A percentile compares a stretch with the other conserved stretches of the same genome.
phyloP scores from a whole-genome alignment of 805 yeast species.

The Jamesozyma jinghongensis region DNA sequence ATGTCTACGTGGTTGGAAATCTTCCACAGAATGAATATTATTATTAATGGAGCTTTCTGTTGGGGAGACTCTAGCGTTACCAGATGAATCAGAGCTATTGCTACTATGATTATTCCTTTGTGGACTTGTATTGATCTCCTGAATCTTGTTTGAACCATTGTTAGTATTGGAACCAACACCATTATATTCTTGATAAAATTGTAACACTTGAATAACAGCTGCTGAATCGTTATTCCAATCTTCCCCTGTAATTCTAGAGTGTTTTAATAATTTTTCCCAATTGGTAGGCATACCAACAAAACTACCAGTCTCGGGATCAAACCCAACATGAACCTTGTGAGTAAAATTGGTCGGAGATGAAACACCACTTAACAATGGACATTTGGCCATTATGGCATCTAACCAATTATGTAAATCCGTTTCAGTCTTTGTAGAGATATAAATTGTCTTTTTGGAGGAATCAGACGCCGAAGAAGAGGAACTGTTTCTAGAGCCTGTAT shows the following conservation, averaged over 20 bases:
- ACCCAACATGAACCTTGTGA: constrained; percentile 85
- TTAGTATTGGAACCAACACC: constrained; percentile 13
- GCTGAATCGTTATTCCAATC: constrained; percentile 93
- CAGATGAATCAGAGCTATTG: too few relatives aligned
- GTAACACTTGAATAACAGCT: constrained; percentile 87
- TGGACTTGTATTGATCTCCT: not conserved
- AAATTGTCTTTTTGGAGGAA: constrained; percentile 47
- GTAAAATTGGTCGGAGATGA: constrained; percentile 92
- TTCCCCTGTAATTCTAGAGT: constrained; percentile 81
- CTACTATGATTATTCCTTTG: too few relatives aligned
- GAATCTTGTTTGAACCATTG: constrained; percentile 1
- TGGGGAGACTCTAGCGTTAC: too few relatives aligned
- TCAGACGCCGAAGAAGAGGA: constrained; percentile 11
- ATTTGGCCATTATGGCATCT: constrained; percentile 73
- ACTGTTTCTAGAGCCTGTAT: not conserved
- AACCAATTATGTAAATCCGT: constrained; percentile 83
- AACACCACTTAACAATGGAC: constrained; percentile 56
- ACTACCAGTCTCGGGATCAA: constrained; percentile 75
- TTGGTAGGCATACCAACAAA: constrained; percentile 90
- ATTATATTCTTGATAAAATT: constrained; percentile 51
- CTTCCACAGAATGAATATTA: constrained; percentile 4
- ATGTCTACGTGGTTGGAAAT: constrained; percentile 12
- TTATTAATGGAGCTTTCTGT: too few relatives aligned
- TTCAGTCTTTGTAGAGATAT: constrained; percentile 67
- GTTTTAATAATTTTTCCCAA: constrained; percentile 79